Evolutionary conservation across 2,329 filamentous ascomycete species (phyloP), one percentile per base, ranked within the genome.

Genomic region (Aureobasidium subglaciale): DNA sequence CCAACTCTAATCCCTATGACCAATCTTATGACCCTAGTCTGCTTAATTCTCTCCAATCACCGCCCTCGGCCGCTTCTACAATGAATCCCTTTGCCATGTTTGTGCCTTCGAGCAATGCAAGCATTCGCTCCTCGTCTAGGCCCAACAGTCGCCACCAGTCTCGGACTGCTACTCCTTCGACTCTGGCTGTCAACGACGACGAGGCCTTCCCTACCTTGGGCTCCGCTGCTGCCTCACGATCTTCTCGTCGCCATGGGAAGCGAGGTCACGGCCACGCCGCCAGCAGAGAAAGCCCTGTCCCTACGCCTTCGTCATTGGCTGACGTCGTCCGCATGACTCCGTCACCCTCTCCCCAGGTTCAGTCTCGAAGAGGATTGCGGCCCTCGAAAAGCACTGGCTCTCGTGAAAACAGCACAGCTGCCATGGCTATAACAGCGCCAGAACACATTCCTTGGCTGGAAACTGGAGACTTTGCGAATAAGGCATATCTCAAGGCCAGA

Each of bases 391-490:
- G 83, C 38, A 79, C 79, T 10, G 84, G 79, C 56, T 76, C 82
- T 45, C 82, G 82, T 18, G 89, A 96, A 70, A 89, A 92, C 64
- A 93, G 86, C 67, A 79, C 82, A 24, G 85, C 90, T 27, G 88
- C 90, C 15, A 85, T 88, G 68, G 85, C 89, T 2, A 97, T 99
- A 56, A 82, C 88, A 16, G 83, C 85, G 56, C 93, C 93, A 9
- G 90, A 93, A 67, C 88, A 96, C 63, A 90, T 99, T 43, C 93
- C 93, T 0, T 99, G 93, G 93, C 75, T 97, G 4, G 92, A 96
- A 71, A 97, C 93, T 2, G 93, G 93, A 20, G 85, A 92, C 53
- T 84, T 83, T 60, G 89, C 89, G 61, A 97, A 99, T 70, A 90
- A 91, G 71, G 86, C 90, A 22, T 99, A 99, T 69, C 82, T 99